Conservation (phyloP, 2,329 filamentous ascomycete species). For the Echinosphaeria canescens region DNA sequence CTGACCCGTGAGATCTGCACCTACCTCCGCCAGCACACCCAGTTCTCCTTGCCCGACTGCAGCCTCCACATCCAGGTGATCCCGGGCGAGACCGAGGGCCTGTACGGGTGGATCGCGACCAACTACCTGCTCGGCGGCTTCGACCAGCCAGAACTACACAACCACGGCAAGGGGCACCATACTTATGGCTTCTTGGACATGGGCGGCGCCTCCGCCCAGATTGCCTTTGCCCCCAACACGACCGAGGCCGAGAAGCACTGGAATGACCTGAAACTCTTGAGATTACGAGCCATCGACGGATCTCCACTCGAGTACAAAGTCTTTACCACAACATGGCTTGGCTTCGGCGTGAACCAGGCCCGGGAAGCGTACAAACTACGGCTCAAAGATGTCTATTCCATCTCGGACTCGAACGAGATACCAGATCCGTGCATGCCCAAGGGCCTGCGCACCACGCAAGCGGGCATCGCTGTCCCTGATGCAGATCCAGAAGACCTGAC, state of each 20-base stretch:
- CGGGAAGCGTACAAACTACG: constrained; percentile 64
- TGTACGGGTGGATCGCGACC: constrained; percentile 94
- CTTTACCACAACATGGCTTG: constrained; percentile 92
- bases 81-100: constrained; percentile 78
- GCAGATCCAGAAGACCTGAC: constrained; percentile 18
- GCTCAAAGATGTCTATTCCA: constrained; percentile 39
- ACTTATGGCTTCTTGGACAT: constrained; percentile 98
- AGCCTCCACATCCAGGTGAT: constrained; percentile 82
- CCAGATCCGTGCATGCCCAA: constrained; percentile 81
- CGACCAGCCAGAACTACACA: constrained; percentile 50
- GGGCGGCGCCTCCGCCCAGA: constrained; percentile 94
- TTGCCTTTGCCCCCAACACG: constrained; percentile 85
- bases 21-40: constrained; percentile 55
- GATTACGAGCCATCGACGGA: constrained; percentile 68
- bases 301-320: constrained; percentile 61
- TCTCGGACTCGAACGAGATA: constrained; percentile 35
- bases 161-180: constrained; percentile 71
- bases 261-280: constrained; percentile 68
- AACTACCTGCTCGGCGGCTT: constrained; percentile 92
- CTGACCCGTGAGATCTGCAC: constrained; percentile 63
- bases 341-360: constrained; percentile 92
- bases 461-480: constrained; percentile 24
- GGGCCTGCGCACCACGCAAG: constrained; percentile 50
- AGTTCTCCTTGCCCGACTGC: constrained; percentile 81
- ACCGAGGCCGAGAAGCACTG: constrained; percentile 83